Conservation (phyloP, 495 filamentous ascomycete genomes). For the Pseudoneurospora amorphoporcata region DNA sequence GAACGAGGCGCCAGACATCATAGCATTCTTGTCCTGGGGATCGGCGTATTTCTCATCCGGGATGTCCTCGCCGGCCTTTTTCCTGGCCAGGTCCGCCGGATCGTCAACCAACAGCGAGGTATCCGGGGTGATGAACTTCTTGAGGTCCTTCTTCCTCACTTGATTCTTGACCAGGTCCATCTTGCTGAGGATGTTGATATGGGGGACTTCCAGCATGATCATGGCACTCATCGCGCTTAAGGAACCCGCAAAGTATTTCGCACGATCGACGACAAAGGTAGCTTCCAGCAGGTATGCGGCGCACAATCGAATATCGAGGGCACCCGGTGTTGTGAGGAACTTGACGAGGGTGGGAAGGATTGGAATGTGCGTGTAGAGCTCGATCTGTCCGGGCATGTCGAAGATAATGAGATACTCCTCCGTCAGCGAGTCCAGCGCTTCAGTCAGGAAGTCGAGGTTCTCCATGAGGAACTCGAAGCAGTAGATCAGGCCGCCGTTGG, state of each 20-base stretch:
- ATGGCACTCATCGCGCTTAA: constrained; percentile 96
- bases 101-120: constrained; percentile 66
- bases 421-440: constrained; percentile 72
- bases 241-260: constrained; percentile 95
- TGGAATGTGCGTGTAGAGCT: constrained; percentile 95
- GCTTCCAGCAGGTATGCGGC: constrained; percentile 94
- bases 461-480: constrained; percentile 96
- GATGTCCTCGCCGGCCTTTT: constrained; percentile 26
- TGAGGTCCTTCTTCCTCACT: constrained; percentile 70
- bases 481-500: constrained; percentile 93
- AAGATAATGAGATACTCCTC: constrained; percentile 96
- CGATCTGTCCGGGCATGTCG: constrained; percentile 98
- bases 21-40: constrained; percentile 47
- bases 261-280: constrained; percentile 86
- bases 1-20: constrained; percentile 73
- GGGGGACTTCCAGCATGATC: constrained; percentile 94
- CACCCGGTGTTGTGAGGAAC: constrained; percentile 68
- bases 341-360: constrained; percentile 77
- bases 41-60: constrained; percentile 36
- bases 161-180: constrained; percentile 91
- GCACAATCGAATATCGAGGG: constrained; percentile 79
- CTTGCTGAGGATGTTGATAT: constrained; percentile 89
- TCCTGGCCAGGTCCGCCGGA: constrained; percentile 38
- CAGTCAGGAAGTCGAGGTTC: constrained; percentile 90
- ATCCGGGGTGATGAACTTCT: constrained; percentile 79